Conservation (phyloP, 805 yeast species). For the Metschnikowia koreensis region DNA sequence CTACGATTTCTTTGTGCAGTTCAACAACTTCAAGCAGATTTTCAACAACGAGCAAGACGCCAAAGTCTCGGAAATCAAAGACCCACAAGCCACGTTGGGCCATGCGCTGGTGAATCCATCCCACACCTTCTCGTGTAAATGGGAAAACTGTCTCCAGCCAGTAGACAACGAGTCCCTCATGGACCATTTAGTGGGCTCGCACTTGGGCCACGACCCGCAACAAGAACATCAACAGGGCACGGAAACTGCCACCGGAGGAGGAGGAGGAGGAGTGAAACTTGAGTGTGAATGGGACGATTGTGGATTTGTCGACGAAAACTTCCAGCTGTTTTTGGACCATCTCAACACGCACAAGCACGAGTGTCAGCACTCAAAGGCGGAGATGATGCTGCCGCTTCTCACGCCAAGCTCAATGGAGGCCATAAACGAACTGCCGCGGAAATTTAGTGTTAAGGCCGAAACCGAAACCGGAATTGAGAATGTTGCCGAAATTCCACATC, state of each 20-base stretch:
- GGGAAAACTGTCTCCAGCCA: constrained; percentile 60
- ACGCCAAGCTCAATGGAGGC: constrained; percentile 13
- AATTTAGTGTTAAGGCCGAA: neutral
- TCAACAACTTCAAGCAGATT: constrained; percentile 29
- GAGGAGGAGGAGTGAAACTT: constrained; percentile 21
- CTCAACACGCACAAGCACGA: constrained; percentile 29
- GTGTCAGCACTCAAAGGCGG: neutral
- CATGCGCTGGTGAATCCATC: neutral
- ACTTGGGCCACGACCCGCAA: constrained; percentile 49
- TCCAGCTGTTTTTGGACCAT: constrained; percentile 59
- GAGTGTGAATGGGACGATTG: constrained; percentile 81
- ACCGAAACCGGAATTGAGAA: neutral
- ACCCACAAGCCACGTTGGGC: neutral
- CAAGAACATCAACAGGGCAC: constrained; percentile 1
- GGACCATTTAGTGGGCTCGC: constrained; percentile 45
- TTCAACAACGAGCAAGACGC: constrained; percentile 7
- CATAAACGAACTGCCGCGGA: neutral
- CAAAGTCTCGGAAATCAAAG: neutral
- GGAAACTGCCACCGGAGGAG: too few species aligned
- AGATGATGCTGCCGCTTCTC: constrained; percentile 6
- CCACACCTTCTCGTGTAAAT: constrained; percentile 47
- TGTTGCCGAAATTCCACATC: neutral
- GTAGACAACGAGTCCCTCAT: constrained; percentile 34
- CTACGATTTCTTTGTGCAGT: constrained; percentile 38
- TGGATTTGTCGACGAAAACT: constrained; percentile 51